Evolutionary conservation across 768 basidiomycete species (phyloP).

Genomic region (Kwoniella botswanensis): DNA sequence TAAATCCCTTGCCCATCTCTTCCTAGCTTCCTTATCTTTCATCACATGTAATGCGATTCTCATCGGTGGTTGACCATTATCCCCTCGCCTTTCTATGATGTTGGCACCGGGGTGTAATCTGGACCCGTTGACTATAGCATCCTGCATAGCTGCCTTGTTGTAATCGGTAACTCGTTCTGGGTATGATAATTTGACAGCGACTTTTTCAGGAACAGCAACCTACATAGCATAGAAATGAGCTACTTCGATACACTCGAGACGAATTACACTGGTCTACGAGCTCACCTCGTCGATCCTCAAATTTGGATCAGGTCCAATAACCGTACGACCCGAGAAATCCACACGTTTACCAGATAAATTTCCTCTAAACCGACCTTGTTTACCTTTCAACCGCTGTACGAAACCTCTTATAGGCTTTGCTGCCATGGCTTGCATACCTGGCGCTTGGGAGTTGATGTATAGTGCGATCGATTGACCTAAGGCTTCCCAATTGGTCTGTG

Average conservation of each 20-base stretch:
- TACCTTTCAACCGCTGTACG: conserved; percentile 96
- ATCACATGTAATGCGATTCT: conserved; percentile 45
- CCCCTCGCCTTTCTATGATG: conserved; percentile 39
- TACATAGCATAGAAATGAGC: neutral
- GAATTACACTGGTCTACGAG: neutral
- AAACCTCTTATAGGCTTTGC: conserved; percentile 96
- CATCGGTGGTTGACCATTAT: conserved; percentile 27
- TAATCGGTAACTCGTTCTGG: conserved; percentile 92
- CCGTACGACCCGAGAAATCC: conserved; percentile 96
- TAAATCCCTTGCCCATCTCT: conserved; percentile 73
- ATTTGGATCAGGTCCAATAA: conserved; percentile 99
- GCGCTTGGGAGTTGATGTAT: conserved; percentile 97
- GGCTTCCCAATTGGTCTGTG: conserved; percentile 91
- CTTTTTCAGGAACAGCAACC: conserved; percentile 91
- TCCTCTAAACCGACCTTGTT: conserved; percentile 97
- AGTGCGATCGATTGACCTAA: conserved; percentile 91
- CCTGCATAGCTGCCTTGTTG: conserved; percentile 77
- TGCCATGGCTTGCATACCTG: conserved; percentile 83
- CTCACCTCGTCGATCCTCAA: conserved; percentile 88
- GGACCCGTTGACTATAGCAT: conserved; percentile 83
- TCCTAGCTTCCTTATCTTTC: conserved; percentile 43
- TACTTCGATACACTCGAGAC: neutral
- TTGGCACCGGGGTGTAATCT: conserved; percentile 95
- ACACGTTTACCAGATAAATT: conserved; percentile 99
- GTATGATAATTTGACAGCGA: conserved; percentile 92